Percentiles rank a stretch among this genome's conserved stretches.
phyloP scores from a whole-genome alignment of 495 filamentous ascomycete species.

The Beverwykella pulmonaria region DNA sequence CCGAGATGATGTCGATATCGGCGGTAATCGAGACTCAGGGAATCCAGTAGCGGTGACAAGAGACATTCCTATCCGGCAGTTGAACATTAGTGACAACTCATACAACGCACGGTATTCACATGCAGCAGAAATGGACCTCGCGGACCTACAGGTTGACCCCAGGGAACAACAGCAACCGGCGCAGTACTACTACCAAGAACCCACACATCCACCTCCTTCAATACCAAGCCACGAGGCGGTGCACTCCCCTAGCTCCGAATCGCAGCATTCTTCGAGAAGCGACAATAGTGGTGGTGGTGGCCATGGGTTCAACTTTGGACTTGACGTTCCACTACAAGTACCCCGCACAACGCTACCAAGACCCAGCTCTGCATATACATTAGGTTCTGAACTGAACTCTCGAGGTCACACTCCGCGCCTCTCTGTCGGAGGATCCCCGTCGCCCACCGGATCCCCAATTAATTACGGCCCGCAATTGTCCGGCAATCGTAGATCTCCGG shows the following conservation, averaged over 20 bases:
- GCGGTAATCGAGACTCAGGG: conserved; percentile 18
- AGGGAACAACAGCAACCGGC: conserved; percentile 48
- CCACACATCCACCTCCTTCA: conserved; percentile 25
- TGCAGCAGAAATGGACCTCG: conserved; percentile 27
- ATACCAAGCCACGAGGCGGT: conserved; percentile 14
- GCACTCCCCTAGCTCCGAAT: conserved; percentile 33
- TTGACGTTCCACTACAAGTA: conserved; percentile 32
- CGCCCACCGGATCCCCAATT: conserved; percentile 44
- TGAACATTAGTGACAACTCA: conserved; percentile 29
- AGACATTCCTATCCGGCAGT: conserved; percentile 34
- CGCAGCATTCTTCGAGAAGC: conserved; percentile 34
- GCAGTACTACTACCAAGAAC: conserved; percentile 58
- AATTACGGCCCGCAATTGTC: conserved; percentile 39
- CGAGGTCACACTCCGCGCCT: conserved; percentile 62
- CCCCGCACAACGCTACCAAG: conserved; percentile 60
- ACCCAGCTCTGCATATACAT: conserved; percentile 72
- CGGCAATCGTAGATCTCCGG: conserved; percentile 62
- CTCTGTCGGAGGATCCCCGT: conserved; percentile 52
- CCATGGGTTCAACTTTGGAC: conserved; percentile 25
- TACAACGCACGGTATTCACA: conserved; percentile 36
- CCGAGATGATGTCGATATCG: conserved; percentile 21
- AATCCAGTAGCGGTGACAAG: conserved; percentile 21
- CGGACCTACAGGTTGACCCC: conserved; percentile 18
- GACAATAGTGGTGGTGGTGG: conserved; percentile 25
- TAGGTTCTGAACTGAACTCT: conserved; percentile 64